Evolutionary conservation across 1,284 basidiomycete genomes (phyloP).

Genomic region (Clitocybe nebularis): DNA sequence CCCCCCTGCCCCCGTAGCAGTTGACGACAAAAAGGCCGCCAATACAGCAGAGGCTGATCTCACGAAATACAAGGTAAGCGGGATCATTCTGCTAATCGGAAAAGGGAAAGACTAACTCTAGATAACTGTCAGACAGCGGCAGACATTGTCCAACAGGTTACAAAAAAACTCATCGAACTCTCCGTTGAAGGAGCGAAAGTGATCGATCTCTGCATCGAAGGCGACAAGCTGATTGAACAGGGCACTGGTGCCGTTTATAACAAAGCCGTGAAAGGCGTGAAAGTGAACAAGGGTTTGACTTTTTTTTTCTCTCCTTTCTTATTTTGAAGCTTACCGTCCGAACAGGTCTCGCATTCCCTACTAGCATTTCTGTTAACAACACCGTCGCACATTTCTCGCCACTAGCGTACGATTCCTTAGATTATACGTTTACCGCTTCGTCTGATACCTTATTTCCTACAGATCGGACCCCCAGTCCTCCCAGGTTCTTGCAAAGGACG

Average conservation of each 20-base stretch:
- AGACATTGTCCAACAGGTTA: slow-evolving; percentile 83
- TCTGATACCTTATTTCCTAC: slow-evolving; percentile 14
- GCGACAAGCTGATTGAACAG: slow-evolving; percentile 89
- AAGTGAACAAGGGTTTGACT: slow-evolving; percentile 78
- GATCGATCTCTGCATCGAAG: slow-evolving; percentile 88
- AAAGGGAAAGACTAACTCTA: slow-evolving; percentile 14
- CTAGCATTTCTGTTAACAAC: slow-evolving; percentile 91
- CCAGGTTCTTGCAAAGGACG: slow-evolving; percentile 75
- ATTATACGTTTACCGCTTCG: slow-evolving; percentile 15
- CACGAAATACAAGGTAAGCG: slow-evolving; percentile 76
- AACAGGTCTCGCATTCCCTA: slow-evolving; percentile 92
- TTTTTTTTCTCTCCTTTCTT: slow-evolving; percentile 3
- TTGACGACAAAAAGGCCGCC: slow-evolving; percentile 42
- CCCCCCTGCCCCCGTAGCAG: slow-evolving; percentile 27
- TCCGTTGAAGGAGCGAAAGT: slow-evolving; percentile 82
- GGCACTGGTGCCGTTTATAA: slow-evolving; percentile 87
- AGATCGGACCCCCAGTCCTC: slow-evolving; percentile 70
- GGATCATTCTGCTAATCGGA: slow-evolving; percentile 6
- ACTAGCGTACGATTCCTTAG: slow-evolving; percentile 50
- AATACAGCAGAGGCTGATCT: slow-evolving; percentile 68
- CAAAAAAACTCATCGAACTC: slow-evolving; percentile 81
- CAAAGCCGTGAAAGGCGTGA: slow-evolving; percentile 84
- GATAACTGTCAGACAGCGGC: slow-evolving; percentile 65
- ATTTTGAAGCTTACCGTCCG: slow-evolving; percentile 8
- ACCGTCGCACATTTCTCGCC: slow-evolving; percentile 81